Conservation (phyloP, 225 moss, liverwort and hornwort species). For the Polytrichum formosum region DNA sequence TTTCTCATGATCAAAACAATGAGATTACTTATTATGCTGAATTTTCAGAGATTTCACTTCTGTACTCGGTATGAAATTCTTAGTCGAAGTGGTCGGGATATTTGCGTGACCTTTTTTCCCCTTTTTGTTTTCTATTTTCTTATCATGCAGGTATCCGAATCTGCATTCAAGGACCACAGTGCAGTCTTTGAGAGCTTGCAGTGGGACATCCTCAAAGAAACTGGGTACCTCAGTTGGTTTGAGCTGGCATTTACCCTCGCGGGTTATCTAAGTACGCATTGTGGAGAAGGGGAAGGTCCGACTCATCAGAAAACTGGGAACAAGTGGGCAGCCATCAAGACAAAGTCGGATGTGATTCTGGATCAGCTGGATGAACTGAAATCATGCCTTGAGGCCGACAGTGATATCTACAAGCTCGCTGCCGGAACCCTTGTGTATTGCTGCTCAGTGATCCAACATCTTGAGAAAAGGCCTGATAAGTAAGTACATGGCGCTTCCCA, state of each 20-base stretch:
- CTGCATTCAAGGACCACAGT: constrained; percentile 46
- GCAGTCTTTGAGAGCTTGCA: constrained; percentile 54
- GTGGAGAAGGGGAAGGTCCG: constrained; percentile 20
- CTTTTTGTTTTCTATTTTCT: background rate
- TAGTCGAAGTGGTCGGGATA: too few relatives aligned
- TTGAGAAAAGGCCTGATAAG: constrained; percentile 45
- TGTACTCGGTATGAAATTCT: too few relatives aligned
- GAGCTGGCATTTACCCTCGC: constrained; percentile 53
- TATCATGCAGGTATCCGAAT: constrained; percentile 43
- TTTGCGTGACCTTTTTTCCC: background rate
- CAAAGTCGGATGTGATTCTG: constrained; percentile 48
- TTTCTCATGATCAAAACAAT: too few relatives aligned
- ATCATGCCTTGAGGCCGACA: constrained; percentile 51
- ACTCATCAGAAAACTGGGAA: constrained; percentile 4
- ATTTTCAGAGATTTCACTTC: background rate
- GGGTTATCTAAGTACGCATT: constrained; percentile 41
- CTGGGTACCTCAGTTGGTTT: constrained; percentile 65
- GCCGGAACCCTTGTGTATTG: constrained; percentile 64
- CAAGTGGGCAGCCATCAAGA: constrained; percentile 42
- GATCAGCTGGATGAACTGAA: constrained; percentile 71
- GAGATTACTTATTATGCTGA: background rate
- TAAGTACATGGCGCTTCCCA: constrained; percentile 10
- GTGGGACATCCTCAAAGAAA: constrained; percentile 54
- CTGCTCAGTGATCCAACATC: constrained; percentile 51
- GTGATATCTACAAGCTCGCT: constrained; percentile 70